Percentiles rank a stretch among this genome's conserved stretches.
These are phyloP conservation scores for Amylocarpus encephaloides DNA, from an alignment of 2,329 filamentous ascomycete species.

Conservation along the genomic window DNA sequence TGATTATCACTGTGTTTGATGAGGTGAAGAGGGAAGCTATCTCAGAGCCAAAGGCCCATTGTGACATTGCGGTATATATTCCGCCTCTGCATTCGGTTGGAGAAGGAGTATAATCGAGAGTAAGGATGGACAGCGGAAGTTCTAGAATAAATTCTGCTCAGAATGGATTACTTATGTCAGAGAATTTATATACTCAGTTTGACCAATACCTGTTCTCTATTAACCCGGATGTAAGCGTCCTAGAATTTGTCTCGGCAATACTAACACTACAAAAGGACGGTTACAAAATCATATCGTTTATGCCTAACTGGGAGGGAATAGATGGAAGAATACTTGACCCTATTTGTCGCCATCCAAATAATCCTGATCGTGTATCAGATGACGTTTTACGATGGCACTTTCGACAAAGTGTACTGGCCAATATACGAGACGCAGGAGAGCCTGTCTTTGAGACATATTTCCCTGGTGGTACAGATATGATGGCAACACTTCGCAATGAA, in stretches of 20 bases:
- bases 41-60: not conserved
- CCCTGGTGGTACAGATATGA: slow-evolving; percentile 1
- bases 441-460: slow-evolving; percentile 1
- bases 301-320: too few relatives aligned
- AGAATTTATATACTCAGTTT: too few relatives aligned
- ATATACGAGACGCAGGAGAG: not conserved
- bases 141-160: too few relatives aligned
- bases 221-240: too few relatives aligned
- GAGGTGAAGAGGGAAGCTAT: slow-evolving; percentile 10
- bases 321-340: slow-evolving; percentile 1
- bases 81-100: slow-evolving; percentile 13
- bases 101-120: slow-evolving; percentile 8
- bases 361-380: slow-evolving; percentile 2
- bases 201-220: too few relatives aligned
- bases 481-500: not conserved
- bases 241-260: too few relatives aligned
- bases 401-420: not conserved
- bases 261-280: too few relatives aligned
- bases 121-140: too few relatives aligned
- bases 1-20: slow-evolving; percentile 21
- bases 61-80: slow-evolving; percentile 2
- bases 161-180: too few relatives aligned
- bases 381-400: not conserved
- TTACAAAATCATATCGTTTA: too few relatives aligned
- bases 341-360: not conserved